phyloP scores from a whole-genome alignment of 805 yeast species.

The Starmerella roubikii region DNA sequence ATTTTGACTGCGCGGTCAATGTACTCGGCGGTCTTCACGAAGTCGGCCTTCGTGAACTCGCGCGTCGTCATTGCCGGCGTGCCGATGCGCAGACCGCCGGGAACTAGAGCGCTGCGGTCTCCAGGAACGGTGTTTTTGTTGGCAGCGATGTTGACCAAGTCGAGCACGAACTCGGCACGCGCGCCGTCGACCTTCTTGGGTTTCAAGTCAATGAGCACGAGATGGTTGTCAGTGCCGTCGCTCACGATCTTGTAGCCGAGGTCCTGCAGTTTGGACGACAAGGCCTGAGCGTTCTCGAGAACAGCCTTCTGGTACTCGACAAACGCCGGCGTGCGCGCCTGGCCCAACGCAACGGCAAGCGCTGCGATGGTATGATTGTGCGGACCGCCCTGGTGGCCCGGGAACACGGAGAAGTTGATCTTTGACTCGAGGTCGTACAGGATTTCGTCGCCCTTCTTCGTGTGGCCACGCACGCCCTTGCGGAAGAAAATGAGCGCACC shows the following conservation, averaged over 20 bases:
- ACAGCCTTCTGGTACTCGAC: slow-evolving; percentile 74
- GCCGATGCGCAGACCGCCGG: slow-evolving; percentile 93
- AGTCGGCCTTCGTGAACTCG: slow-evolving; percentile 71
- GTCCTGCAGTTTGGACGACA: slow-evolving; percentile 51
- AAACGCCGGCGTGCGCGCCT: slow-evolving; percentile 80
- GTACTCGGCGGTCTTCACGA: slow-evolving; percentile 63
- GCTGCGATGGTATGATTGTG: slow-evolving; percentile 97
- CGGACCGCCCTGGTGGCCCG: slow-evolving; percentile 99
- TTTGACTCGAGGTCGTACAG: slow-evolving; percentile 77
- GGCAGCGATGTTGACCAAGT: slow-evolving; percentile 82
- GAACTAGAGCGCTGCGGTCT: slow-evolving; percentile 88
- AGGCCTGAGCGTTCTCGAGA: slow-evolving; percentile 62
- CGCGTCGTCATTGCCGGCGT: slow-evolving; percentile 98
- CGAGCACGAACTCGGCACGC: slow-evolving; percentile 79
- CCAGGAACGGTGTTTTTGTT: slow-evolving; percentile 96
- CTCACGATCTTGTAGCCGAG: slow-evolving; percentile 72
- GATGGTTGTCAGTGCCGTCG: slow-evolving; percentile 88
- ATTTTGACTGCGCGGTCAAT: slow-evolving; percentile 67
- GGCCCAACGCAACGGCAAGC: slow-evolving; percentile 86
- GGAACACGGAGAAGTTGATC: slow-evolving; percentile 95
- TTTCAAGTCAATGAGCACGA: slow-evolving; percentile 73
- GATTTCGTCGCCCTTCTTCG: slow-evolving; percentile 72
- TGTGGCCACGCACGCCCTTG: slow-evolving; percentile 76
- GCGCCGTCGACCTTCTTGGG: slow-evolving; percentile 85
- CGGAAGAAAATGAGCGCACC: slow-evolving; percentile 97